Evolutionary conservation across 257 asterid species (phyloP).

Genomic region (Agastache rugosa): DNA sequence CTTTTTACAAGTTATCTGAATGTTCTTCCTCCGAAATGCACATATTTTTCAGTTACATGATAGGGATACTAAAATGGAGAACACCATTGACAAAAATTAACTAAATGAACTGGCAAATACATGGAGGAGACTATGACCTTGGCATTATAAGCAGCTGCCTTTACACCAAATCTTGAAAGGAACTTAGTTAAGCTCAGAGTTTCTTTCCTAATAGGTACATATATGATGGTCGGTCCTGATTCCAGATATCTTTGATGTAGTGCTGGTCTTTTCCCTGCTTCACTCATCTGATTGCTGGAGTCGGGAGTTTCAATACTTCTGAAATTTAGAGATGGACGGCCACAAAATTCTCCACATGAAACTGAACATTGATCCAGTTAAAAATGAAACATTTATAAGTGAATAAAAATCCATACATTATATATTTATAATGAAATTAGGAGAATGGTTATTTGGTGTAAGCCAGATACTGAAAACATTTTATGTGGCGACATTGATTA

Average conservation of each 20-base stretch:
- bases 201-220: conserved; percentile 80
- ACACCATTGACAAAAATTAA: conserved; percentile 5
- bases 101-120: conserved; percentile 11
- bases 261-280: conserved; percentile 48
- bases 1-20: conserved; percentile 16
- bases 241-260: conserved; percentile 44
- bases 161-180: conserved; percentile 63
- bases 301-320: conserved; percentile 33
- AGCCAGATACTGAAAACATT: not conserved
- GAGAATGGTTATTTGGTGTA: not conserved
- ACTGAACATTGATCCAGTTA: conserved; percentile 50
- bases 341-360: conserved; percentile 72
- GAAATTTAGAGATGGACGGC: conserved; percentile 42
- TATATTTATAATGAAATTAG: conserved; percentile 10
- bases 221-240: conserved; percentile 71
- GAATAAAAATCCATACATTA: conserved; percentile 5
- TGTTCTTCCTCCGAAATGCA: conserved; percentile 23
- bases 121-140: conserved; percentile 54
- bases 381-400: not conserved
- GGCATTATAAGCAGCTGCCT: conserved; percentile 85
- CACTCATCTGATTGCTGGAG: conserved; percentile 36
- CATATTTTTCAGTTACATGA: not conserved
- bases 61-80: conserved; percentile 28
- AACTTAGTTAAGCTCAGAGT: conserved; percentile 68
- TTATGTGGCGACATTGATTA: not conserved